Conservation (phyloP, 1,284 basidiomycete species). For the Apiotrichum gamsii region DNA sequence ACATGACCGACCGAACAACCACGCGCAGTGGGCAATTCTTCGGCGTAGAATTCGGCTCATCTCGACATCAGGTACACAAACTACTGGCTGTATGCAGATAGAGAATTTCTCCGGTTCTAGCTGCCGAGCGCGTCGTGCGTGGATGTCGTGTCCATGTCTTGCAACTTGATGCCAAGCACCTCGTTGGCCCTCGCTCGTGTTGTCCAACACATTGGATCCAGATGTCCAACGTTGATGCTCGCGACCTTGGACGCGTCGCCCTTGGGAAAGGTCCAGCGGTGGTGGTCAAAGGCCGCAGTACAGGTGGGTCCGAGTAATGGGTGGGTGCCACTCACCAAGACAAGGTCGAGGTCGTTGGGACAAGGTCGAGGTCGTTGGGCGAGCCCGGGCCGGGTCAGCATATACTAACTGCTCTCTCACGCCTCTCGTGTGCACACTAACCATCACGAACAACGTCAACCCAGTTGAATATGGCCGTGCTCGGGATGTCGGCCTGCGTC, state of each 20-base stretch:
- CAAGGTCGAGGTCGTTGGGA: no score
- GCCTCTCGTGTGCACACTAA: constrained; percentile 15
- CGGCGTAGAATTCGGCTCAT: no score
- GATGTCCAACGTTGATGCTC: constrained; percentile 23
- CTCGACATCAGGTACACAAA: no score
- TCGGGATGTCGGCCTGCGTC: constrained; percentile 41
- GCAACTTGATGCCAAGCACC: constrained; percentile 39
- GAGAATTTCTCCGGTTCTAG: no score
- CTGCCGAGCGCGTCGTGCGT: constrained; percentile 36
- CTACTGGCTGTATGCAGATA: no score
- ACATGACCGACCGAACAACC: no score
- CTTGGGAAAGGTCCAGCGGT: constrained; percentile 28
- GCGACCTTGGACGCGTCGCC: constrained; percentile 28
- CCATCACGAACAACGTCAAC: constrained; percentile 56
- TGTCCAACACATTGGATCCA: no score
- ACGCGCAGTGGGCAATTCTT: no score
- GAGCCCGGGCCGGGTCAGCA: no score
- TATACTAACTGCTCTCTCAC: no score
- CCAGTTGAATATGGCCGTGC: constrained; percentile 45
- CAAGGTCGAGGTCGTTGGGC: constrained; percentile 34
- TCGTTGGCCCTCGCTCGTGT: constrained; percentile 34
- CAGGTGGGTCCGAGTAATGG: no score
- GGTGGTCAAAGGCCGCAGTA: constrained; percentile 27
- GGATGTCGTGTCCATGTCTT: constrained; percentile 24
- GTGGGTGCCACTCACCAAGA: constrained; percentile 20